Base-by-base conservation (phyloP, 2,329 filamentous ascomycete genomes). In the Alternaria metachromatica region DNA sequence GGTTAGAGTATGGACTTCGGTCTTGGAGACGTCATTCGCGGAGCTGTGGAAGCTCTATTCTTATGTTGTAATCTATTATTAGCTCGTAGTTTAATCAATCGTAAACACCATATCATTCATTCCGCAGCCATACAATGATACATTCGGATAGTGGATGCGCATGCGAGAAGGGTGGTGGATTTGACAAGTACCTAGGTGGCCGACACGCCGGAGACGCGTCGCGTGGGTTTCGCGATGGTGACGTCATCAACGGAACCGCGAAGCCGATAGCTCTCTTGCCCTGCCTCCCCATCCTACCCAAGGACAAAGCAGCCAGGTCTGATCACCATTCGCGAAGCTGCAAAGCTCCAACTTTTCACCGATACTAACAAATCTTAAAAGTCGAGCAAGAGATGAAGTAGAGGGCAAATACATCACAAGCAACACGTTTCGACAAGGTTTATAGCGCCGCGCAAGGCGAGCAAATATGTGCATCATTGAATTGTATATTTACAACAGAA, bases 401-500 rank as follows among this genome's bases (percentile, higher is more conserved):
- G 8, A 23, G 4, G 0, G 4, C 18, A 15, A 1, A 23, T 2
- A 44, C 20, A 10, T 58, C 26, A 51, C 25, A 50, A n/a, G 41
- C 1, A n/a, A 13, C n/a, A 12, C 7, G 10, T 12, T 20, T 23
- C 30, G 13, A 13, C n/a, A 51, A n/a, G 5, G 8, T 50, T 23
- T 33, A 28, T 23, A 59, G 30, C 30, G 23, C 23, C 56, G 50
- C 60, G 21, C 43, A 18, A 50, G 41, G 45, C 33, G 53, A 60
- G 41, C 49, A 67, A 60, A 55, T 62, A 70, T 66, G 58, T 71
- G 58, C 64, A 67, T 70, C 55, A 65, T 64, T 71, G 53, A 68
- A 72, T 49, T 66, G 57, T 73, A 74, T 75, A 76, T 74, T 68
- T 76, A 76, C 72, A 75, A 58, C 55, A 71, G 69, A 75, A 76